Evolutionary conservation across 2,329 filamentous ascomycete genomes (phyloP), one percentile per base, ranked within the genome.

Genomic region (Thermothelomyces thermophilus): DNA sequence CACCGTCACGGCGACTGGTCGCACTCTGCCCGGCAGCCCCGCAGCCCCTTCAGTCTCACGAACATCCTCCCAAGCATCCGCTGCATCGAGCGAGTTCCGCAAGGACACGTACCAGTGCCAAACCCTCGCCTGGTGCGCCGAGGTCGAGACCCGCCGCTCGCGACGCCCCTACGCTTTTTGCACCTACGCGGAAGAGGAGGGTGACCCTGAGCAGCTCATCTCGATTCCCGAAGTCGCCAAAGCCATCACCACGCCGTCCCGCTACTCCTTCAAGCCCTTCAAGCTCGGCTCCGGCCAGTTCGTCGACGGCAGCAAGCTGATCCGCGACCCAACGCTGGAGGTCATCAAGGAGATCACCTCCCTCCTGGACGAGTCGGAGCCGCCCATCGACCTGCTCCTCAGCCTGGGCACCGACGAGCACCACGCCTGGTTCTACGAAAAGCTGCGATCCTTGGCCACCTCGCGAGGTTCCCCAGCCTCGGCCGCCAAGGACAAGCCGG

Each of bases 141-240:
- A 61, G 30, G 55, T 61, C 19, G 54, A 58, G 33, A 35, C 50
- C 3, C 50, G 51, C 6, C 47, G 50, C 5, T 22, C 51, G 14
- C 56, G 54, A 3, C 52, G 51, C 0, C 56, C 59, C 1, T 60
- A 60, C 36, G 55, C 56, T 17, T 61, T 61, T 28, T 58, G 58
- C 56, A 59, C 54, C 8, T 61, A 57, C 51, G 55, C 54, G n/a
- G 57, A 61, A 22, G 56, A 57, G 10, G 51, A 56, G 5, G 36
- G 41, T 19, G 42, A 55, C 14, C 14, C 39, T 1, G 39, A 46
- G 16, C 37, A 46, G 42, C 40, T 55, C 13, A 50, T 58, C n/a
- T 59, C 57, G 2, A 60, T 59, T 28, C 57, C 56, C 5, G 58
- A 61, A 9, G 57, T 61, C 9, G 59, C 59, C 44, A 60, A 60